Evolutionary conservation across 1,139 yeast species (phyloP).

Genomic region (Debaryomyces fabryi): DNA sequence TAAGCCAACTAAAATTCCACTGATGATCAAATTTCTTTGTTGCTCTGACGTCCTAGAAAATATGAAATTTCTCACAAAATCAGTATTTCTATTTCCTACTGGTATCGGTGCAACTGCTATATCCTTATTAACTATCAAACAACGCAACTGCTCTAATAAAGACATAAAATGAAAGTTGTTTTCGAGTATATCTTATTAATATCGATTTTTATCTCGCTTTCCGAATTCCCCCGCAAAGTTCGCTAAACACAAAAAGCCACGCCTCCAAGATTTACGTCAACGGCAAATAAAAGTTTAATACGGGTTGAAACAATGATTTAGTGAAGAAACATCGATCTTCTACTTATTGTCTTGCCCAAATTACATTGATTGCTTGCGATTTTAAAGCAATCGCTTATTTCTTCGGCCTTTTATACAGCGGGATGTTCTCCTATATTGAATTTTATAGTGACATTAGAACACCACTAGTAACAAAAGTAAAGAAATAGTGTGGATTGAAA

Average conservation of each 20-base stretch:
- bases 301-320: neutral
- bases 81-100: neutral
- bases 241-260: neutral
- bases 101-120: neutral
- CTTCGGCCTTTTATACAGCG: neutral
- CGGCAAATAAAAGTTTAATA: neutral
- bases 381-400: neutral
- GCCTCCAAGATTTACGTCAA: neutral
- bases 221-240: conserved; percentile 9
- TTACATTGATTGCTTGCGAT: neutral
- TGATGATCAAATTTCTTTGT: conserved; percentile 10
- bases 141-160: conserved; percentile 13
- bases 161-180: conserved; percentile 8
- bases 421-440: neutral
- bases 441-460: neutral
- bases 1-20: conserved; percentile 15
- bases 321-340: neutral
- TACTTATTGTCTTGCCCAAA: neutral
- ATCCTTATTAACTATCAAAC: conserved; percentile 13
- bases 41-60: conserved; percentile 1
- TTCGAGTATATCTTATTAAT: neutral
- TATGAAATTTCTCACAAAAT: conserved; percentile 4
- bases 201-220: neutral
- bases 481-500: too few species aligned
- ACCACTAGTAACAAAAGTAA: too few species aligned